A percentile compares a stretch with the other conserved stretches of the same genome.
Evolutionary conservation across 208 protist species (phyloP).

Genomic region (Wallacemonas rigidus): DNA sequence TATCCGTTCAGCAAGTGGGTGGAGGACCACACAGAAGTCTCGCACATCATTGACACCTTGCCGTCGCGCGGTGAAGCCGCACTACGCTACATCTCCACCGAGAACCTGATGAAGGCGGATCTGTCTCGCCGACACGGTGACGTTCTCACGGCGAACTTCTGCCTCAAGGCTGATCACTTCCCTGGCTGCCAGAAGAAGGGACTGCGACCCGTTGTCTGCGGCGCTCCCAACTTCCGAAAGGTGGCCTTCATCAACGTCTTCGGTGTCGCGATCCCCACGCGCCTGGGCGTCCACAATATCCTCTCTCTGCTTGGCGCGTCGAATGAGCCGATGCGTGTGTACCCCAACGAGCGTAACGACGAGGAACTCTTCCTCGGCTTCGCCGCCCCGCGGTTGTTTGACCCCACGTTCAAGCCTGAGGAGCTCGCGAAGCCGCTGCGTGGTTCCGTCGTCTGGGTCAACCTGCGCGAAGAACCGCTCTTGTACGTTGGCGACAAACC

Average conservation of each 20-base stretch:
- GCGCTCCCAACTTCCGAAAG: conserved; percentile 89
- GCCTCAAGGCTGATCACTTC: conserved; percentile 90
- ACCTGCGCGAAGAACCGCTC: conserved; percentile 88
- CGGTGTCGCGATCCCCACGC: conserved; percentile 86
- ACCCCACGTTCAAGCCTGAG: conserved; percentile 68
- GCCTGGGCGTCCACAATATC: conserved; percentile 83
- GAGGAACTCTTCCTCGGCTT: conserved; percentile 77
- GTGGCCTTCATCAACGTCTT: conserved; percentile 84
- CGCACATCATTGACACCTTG: conserved; percentile 77
- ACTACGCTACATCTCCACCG: conserved; percentile 67
- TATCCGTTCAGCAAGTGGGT: conserved; percentile 76
- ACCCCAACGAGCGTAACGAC: conserved; percentile 80
- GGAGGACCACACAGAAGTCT: conserved; percentile 58
- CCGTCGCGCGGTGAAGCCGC: conserved; percentile 63
- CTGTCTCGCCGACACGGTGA: conserved; percentile 72
- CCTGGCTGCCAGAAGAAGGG: conserved; percentile 90
- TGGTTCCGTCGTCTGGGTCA: conserved; percentile 88
- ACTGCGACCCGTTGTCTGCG: conserved; percentile 76
- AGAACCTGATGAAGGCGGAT: conserved; percentile 77
- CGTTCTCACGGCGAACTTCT: conserved; percentile 87
- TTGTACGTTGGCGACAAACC: conserved; percentile 87
- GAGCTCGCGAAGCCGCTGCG: conserved; percentile 68
- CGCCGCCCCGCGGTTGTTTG: conserved; percentile 78
- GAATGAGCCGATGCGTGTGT: conserved; percentile 59
- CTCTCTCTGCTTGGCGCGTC: conserved; percentile 85